Evolutionary conservation across 768 basidiomycete genomes (phyloP).

Genomic region (Tylopilus sp.): DNA sequence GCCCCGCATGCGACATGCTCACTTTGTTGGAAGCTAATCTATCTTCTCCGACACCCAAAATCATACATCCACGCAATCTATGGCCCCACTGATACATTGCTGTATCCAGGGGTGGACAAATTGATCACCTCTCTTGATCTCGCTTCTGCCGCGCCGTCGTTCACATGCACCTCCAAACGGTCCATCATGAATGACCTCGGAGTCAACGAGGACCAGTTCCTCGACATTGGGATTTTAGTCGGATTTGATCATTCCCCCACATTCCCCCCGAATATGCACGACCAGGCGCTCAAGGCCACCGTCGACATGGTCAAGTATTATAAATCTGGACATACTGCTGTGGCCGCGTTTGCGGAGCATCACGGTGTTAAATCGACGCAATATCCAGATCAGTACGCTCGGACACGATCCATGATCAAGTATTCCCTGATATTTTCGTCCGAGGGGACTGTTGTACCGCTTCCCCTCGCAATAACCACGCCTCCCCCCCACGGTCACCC

Average conservation of each 20-base stretch:
- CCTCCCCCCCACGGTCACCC: constrained; percentile 48
- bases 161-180: constrained; percentile 83
- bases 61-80: constrained; percentile 93
- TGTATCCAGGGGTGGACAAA: constrained; percentile 86
- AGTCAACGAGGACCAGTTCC: constrained; percentile 85
- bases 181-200: constrained; percentile 61
- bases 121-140: constrained; percentile 89
- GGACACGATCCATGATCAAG: constrained; percentile 88
- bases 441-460: constrained; percentile 77
- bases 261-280: constrained; percentile 80
- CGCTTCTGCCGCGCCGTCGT: constrained; percentile 58
- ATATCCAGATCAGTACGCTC: constrained; percentile 84
- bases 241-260: constrained; percentile 81
- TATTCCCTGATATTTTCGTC: constrained; percentile 87
- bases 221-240: constrained; percentile 89
- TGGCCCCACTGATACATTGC: constrained; percentile 84
- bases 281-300: constrained; percentile 77
- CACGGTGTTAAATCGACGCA: constrained; percentile 75
- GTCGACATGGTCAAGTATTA: constrained; percentile 93
- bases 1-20: not conserved
- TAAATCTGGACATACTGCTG: constrained; percentile 83
- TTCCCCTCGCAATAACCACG: constrained; percentile 64
- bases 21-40: constrained; percentile 67
- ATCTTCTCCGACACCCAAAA: constrained; percentile 90
- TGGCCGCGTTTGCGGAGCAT: constrained; percentile 74